Conservation (phyloP, 2,329 filamentous ascomycete genomes). For the Trichoderma cornu-damae region DNA sequence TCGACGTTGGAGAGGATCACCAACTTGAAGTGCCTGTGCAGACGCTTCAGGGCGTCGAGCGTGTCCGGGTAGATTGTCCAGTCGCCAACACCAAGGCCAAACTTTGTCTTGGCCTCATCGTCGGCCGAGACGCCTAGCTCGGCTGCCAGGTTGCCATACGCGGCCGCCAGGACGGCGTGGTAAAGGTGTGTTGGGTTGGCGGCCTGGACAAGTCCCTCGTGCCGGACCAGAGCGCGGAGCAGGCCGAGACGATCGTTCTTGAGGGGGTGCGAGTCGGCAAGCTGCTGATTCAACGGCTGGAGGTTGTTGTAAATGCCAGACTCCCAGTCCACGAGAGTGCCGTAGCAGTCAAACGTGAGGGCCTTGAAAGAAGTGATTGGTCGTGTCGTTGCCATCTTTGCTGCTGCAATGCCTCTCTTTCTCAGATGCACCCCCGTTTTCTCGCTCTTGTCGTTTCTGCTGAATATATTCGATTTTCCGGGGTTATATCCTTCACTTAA, state of each 20-base stretch:
- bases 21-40: conserved; percentile 51
- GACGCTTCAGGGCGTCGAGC: conserved; percentile 44
- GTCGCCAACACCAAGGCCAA: conserved; percentile 43
- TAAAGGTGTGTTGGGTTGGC: conserved; percentile 48
- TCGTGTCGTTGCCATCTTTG: conserved; percentile 19
- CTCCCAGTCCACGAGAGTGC: conserved; percentile 76
- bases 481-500: neutral
- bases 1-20: conserved; percentile 59
- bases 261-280: conserved; percentile 36
- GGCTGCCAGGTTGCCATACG: conserved; percentile 36
- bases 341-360: conserved; percentile 73
- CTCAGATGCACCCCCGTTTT: neutral
- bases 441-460: neutral
- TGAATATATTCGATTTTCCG: neutral
- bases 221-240: conserved; percentile 45
- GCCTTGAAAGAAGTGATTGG: conserved; percentile 31
- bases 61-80: conserved; percentile 58
- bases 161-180: conserved; percentile 37
- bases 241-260: conserved; percentile 36
- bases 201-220: conserved; percentile 46
- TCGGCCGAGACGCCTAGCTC: conserved; percentile 30
- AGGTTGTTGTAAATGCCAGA: conserved; percentile 55
- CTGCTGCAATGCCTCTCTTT: neutral
- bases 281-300: conserved; percentile 40
- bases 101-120: conserved; percentile 25